Evolutionary conservation across 2,329 filamentous ascomycete genomes (phyloP).

Genomic region (Curvularia hawaiiensis): DNA sequence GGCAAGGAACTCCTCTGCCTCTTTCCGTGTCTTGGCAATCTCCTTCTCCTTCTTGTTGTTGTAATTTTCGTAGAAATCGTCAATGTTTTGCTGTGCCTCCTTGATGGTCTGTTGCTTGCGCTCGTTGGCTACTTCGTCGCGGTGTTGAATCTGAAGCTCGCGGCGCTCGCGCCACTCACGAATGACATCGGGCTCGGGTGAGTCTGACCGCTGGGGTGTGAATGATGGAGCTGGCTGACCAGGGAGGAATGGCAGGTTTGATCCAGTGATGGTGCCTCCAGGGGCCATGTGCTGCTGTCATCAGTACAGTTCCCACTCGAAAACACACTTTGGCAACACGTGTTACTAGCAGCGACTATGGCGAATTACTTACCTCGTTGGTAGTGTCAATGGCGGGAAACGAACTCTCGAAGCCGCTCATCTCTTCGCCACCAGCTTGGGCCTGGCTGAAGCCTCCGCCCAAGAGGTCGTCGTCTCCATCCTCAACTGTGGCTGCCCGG

Average conservation of each 20-base stretch:
- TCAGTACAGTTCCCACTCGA: slow-evolving; percentile 16
- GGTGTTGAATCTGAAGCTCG: slow-evolving; percentile 80
- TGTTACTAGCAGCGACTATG: slow-evolving; percentile 3
- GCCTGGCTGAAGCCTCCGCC: slow-evolving; percentile 60
- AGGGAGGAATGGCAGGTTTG: slow-evolving; percentile 60
- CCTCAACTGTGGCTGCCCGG: slow-evolving; percentile 65
- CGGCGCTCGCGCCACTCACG: slow-evolving; percentile 90
- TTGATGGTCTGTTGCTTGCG: slow-evolving; percentile 86
- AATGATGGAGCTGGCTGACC: slow-evolving; percentile 43
- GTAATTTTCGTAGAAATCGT: slow-evolving; percentile 99
- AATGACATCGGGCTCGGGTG: slow-evolving; percentile 88
- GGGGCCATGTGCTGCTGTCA: slow-evolving; percentile 68
- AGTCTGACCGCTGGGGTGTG: slow-evolving; percentile 63
- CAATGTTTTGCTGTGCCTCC: slow-evolving; percentile 91
- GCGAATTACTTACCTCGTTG: slow-evolving; percentile 66
- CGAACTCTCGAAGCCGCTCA: slow-evolving; percentile 78
- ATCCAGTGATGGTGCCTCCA: slow-evolving; percentile 80
- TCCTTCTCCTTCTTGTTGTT: slow-evolving; percentile 97
- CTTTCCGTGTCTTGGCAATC: slow-evolving; percentile 83
- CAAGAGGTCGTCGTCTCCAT: slow-evolving; percentile 73
- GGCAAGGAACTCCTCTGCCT: slow-evolving; percentile 90
- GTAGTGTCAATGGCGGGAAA: slow-evolving; percentile 81
- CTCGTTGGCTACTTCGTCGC: slow-evolving; percentile 79
- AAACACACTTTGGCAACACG: slow-evolving; percentile 1
- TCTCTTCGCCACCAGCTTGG: slow-evolving; percentile 50